Conservation (phyloP, 345 rosid species). For the Eucalyptus pumila region DNA sequence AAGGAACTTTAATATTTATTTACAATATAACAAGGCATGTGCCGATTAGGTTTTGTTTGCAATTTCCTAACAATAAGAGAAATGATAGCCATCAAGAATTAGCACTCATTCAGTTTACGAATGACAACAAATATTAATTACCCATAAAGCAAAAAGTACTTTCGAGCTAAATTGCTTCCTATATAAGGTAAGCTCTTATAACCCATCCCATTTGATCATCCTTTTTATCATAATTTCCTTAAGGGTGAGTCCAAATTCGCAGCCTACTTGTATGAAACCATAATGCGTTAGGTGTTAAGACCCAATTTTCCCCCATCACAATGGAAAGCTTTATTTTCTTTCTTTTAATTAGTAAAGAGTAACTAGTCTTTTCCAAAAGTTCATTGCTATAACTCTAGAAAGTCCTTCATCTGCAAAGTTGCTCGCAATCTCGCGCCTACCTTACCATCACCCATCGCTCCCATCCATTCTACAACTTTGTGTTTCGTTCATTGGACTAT, state of each 20-base stretch:
- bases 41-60: background rate
- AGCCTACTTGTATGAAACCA: background rate
- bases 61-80: fast-evolving
- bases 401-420: fast-evolving
- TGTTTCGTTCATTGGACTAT: background rate
- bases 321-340: background rate
- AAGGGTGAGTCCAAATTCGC: background rate
- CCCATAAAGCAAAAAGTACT: background rate
- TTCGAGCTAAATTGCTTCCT: background rate
- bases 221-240: fast-evolving
- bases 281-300: background rate
- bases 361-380: background rate
- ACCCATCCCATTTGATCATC: background rate
- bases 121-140: background rate
- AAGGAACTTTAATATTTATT: background rate
- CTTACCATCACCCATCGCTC: background rate
- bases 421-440: background rate
- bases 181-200: background rate
- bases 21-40: background rate
- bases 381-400: background rate
- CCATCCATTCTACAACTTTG: background rate
- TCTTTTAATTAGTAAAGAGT: background rate
- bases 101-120: background rate
- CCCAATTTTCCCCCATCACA: fast-evolving
- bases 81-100: background rate